phyloP scores from a whole-genome alignment of 768 basidiomycete genomes.

The Podaxis mareebaensis region DNA sequence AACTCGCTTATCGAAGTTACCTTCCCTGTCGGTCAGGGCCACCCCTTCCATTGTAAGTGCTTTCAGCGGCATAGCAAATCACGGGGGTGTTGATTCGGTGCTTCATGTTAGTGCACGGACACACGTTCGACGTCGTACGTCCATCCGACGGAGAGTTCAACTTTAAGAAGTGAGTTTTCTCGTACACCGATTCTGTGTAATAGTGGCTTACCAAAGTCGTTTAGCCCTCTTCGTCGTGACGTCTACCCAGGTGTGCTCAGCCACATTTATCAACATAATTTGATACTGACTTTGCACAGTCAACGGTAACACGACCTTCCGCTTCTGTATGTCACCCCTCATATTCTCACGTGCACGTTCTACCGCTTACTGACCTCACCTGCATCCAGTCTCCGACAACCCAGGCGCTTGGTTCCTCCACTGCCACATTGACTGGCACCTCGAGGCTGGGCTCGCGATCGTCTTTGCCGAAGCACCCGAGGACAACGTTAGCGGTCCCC shows the following conservation, averaged over 20 bases:
- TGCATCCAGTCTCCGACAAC: constrained; percentile 19
- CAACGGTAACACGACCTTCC: constrained; percentile 19
- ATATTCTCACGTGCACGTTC: not conserved
- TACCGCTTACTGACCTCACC: too few relatives aligned
- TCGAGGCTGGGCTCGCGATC: constrained; percentile 40
- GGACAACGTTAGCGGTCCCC: constrained; percentile 25
- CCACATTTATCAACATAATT: not conserved
- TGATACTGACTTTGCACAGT: not conserved
- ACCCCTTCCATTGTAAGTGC: constrained; percentile 14
- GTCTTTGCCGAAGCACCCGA: constrained; percentile 36
- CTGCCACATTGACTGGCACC: constrained; percentile 34
- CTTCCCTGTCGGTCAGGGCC: constrained; percentile 34
- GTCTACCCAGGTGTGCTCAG: constrained; percentile 11
- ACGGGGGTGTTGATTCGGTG: not conserved
- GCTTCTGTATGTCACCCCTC: constrained; percentile 17
- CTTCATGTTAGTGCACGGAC: constrained; percentile 17
- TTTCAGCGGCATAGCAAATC: not conserved
- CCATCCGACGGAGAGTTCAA: constrained; percentile 10
- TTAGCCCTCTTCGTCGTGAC: constrained; percentile 20
- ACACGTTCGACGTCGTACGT: constrained; percentile 19
- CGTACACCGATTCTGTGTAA: not conserved
- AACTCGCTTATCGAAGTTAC: constrained; percentile 49
- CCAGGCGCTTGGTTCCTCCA: constrained; percentile 25
- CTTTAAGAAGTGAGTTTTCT: constrained; percentile 11
- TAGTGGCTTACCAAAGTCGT: not conserved